phyloP scores from a whole-genome alignment of 2,329 filamentous ascomycete genomes.

The Aureobasidium sp. region DNA sequence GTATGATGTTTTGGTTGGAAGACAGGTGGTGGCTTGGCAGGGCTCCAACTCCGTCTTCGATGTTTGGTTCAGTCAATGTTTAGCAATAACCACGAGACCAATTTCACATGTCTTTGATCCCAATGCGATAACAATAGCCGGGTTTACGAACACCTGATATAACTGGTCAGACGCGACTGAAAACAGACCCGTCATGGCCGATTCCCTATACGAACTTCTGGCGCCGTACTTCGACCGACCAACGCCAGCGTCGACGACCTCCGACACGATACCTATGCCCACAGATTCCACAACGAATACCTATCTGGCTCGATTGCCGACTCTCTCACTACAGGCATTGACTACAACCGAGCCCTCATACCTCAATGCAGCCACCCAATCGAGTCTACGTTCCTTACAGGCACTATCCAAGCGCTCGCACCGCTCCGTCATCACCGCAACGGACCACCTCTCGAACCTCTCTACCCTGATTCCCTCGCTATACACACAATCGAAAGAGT shows the following conservation, averaged over 20 bases:
- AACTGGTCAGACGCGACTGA: not conserved
- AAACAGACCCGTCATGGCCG: slow-evolving; percentile 36
- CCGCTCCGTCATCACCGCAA: slow-evolving; percentile 83
- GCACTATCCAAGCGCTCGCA: slow-evolving; percentile 91
- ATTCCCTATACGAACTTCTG: slow-evolving; percentile 80
- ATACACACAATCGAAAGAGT: slow-evolving; percentile 67
- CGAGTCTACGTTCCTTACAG: slow-evolving; percentile 84
- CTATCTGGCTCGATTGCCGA: slow-evolving; percentile 83
- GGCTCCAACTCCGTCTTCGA: slow-evolving; percentile 2
- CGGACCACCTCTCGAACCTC: slow-evolving; percentile 79
- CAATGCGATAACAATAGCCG: not conserved
- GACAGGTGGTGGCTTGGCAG: slow-evolving; percentile 12
- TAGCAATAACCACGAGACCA: not conserved
- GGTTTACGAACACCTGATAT: not conserved
- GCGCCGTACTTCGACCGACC: slow-evolving; percentile 62
- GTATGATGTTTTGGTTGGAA: not conserved
- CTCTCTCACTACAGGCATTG: slow-evolving; percentile 78
- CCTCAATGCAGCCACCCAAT: slow-evolving; percentile 84
- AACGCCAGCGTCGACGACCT: slow-evolving; percentile 27
- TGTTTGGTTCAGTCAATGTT: not conserved
- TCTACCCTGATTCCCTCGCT: slow-evolving; percentile 76
- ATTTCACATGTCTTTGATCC: not conserved
- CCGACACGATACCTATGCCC: slow-evolving; percentile 37
- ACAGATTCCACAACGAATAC: slow-evolving; percentile 62
- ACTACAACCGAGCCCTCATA: slow-evolving; percentile 79